These are phyloP conservation scores for Quercus alba DNA, from an alignment of 306 rosid genomes.

Conservation along the genomic window DNA sequence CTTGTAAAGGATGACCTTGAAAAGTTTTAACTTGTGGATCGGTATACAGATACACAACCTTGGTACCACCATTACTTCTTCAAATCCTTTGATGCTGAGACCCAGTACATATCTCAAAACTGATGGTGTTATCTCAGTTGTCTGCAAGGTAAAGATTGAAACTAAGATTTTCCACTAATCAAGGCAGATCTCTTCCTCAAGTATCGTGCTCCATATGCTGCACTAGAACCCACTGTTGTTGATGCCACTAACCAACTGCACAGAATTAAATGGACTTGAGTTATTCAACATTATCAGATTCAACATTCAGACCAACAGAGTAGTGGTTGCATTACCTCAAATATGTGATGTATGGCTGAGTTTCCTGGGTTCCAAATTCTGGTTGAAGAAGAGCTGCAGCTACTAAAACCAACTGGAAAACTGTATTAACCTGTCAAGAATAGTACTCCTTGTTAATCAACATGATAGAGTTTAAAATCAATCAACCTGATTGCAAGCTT, in stretches of 20 bases:
- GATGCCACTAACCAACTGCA: too few species aligned
- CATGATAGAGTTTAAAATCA: background rate
- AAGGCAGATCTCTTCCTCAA: constrained; percentile 35
- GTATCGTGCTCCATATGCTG: too few species aligned
- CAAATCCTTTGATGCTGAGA: background rate
- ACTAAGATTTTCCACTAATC: constrained; percentile 17
- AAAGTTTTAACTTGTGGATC: background rate
- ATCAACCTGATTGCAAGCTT: background rate
- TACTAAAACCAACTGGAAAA: constrained; percentile 76
- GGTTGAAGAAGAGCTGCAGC: constrained; percentile 91
- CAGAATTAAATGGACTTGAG: too few species aligned
- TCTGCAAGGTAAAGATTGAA: background rate
- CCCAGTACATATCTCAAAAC: background rate
- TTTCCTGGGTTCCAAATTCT: constrained; percentile 77
- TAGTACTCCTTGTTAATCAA: constrained; percentile 11
- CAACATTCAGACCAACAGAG: background rate
- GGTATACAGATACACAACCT: too few species aligned
- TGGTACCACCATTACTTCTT: too few species aligned
- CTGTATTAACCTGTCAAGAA: constrained; percentile 77
- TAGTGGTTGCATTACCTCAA: constrained; percentile 46
- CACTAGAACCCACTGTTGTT: too few species aligned
- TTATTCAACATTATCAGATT: background rate
- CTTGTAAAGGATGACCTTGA: background rate
- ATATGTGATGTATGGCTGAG: constrained; percentile 56
- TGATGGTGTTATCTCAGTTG: background rate